Percentiles rank a stretch among this genome's conserved stretches.
phyloP scores from a whole-genome alignment of 176 grass and related monocot species.

The Aegilops speltoides region DNA sequence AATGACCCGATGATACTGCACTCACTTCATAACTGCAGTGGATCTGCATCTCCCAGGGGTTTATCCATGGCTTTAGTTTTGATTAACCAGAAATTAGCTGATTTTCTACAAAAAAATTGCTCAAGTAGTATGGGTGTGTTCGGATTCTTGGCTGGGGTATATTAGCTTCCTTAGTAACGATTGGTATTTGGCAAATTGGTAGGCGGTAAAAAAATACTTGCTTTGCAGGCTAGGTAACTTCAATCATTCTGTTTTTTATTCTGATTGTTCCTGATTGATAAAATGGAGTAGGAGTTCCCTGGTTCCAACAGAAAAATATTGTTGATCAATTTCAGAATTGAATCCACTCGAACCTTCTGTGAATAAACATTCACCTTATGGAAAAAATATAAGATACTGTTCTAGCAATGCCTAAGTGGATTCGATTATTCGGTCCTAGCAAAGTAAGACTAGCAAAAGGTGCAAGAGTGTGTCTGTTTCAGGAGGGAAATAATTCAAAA shows the following conservation, averaged over 20 bases:
- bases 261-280: background rate
- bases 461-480: background rate
- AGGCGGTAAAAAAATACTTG: background rate
- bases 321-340: background rate
- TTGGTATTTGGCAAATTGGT: background rate
- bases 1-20: background rate
- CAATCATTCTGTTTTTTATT: background rate
- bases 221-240: background rate
- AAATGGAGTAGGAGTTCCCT: background rate
- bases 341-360: background rate
- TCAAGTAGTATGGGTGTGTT: background rate
- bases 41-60: background rate
- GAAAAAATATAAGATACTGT: background rate
- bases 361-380: conserved; percentile 2
- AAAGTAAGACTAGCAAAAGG: background rate
- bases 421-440: background rate
- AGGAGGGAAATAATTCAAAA: conserved; percentile 2
- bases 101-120: background rate
- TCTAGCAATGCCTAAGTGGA: background rate
- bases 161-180: background rate
- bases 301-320: background rate
- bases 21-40: background rate
- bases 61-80: background rate
- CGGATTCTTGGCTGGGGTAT: background rate
- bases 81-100: background rate